Evolutionary conservation across 345 rosid genomes (phyloP).

Genomic region (Acer saccharum): DNA sequence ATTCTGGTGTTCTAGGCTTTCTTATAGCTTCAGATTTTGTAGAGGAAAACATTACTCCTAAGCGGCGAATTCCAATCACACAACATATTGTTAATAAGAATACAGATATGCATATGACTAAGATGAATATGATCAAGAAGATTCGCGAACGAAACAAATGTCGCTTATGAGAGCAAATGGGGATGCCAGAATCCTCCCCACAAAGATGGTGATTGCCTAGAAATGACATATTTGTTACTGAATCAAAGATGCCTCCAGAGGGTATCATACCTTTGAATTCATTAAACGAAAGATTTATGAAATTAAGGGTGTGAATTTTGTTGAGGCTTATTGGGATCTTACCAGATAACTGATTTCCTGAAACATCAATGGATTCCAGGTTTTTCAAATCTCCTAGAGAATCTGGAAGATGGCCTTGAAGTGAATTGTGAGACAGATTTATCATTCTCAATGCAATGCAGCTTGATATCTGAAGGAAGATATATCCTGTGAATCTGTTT

Average conservation of each 20-base stretch:
- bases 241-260: conserved; percentile 45
- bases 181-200: conserved; percentile 29
- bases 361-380: conserved; percentile 50
- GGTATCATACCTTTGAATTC: conserved; percentile 52
- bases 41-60: conserved; percentile 32
- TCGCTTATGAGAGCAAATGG: conserved; percentile 29
- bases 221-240: conserved; percentile 39
- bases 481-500: conserved; percentile 45
- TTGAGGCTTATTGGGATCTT: conserved; percentile 45
- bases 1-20: conserved; percentile 24
- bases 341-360: conserved; percentile 47
- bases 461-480: conserved; percentile 46
- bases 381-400: conserved; percentile 45
- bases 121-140: conserved; percentile 31
- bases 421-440: conserved; percentile 44
- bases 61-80: conserved; percentile 25
- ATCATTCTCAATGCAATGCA: conserved; percentile 44
- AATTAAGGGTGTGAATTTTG: conserved; percentile 40
- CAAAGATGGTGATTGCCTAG: conserved; percentile 47
- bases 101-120: conserved; percentile 30
- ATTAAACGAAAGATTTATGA: conserved; percentile 51
- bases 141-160: conserved; percentile 32
- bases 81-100: conserved; percentile 35
- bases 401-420: conserved; percentile 50
- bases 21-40: conserved; percentile 18